Conservation (phyloP, 805 yeast genomes). For the Yamadazyma insecticola region DNA sequence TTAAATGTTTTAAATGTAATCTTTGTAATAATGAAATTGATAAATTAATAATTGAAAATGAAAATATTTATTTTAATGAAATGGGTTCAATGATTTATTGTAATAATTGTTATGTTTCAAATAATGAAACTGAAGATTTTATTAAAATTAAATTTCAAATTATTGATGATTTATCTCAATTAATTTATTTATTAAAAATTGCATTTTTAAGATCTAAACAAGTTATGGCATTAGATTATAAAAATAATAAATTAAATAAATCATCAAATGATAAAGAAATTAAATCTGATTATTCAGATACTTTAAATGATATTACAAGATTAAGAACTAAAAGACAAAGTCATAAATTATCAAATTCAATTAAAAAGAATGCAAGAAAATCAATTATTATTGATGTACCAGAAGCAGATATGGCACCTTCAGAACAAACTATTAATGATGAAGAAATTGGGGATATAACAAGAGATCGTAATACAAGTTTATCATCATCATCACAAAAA, state of each 20-base stretch:
- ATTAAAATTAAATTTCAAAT: constrained; percentile 46
- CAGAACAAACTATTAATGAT: constrained; percentile 5
- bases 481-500: constrained; percentile 23
- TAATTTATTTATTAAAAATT: constrained; percentile 71
- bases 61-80: constrained; percentile 41
- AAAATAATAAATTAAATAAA: constrained; percentile 1
- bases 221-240: constrained; percentile 45
- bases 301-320: constrained; percentile 67
- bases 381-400: constrained; percentile 67
- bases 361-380: constrained; percentile 58
- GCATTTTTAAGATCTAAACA: constrained; percentile 73
- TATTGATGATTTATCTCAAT: constrained; percentile 70
- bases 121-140: constrained; percentile 35
- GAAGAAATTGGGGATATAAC: constrained; percentile 6
- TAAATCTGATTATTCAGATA: constrained; percentile 9
- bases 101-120: constrained; percentile 48
- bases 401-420: constrained; percentile 38
- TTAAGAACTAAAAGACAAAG: constrained; percentile 70
- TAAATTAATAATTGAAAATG: constrained; percentile 20
- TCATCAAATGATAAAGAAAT: constrained; percentile 1
- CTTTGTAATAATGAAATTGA: constrained; percentile 42
- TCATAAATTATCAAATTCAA: constrained; percentile 48
- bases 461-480: constrained; percentile 7
- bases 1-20: constrained; percentile 64
- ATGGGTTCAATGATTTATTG: constrained; percentile 44